Base-by-base conservation (phyloP, 495 filamentous ascomycete species). In the Penicillium salamii region DNA sequence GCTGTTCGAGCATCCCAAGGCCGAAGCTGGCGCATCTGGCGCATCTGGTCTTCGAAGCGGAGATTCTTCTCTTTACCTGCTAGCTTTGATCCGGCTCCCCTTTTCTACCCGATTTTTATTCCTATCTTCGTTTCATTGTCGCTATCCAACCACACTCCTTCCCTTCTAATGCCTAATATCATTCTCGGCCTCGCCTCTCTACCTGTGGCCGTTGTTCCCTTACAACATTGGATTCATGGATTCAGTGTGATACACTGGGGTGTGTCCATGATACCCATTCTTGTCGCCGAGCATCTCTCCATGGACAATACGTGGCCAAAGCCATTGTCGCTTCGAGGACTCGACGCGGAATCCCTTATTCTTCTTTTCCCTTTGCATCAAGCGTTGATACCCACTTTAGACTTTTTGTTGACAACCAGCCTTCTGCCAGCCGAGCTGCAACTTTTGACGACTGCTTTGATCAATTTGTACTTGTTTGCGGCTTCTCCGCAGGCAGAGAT, bases 281-380 rank as follows among this genome's bases (percentile, higher is more conserved):
- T 83, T 36, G 60, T 72, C 7, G 75, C 77, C 7, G 69, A 80
- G 49, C 65, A 78, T 49, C 54, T 74, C 6, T 69, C 53, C 20
- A 53, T 55, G 41, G 67, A 65, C 45, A 28, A 31, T 43, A 54
- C 61, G 8, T 23, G 54, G 4, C 59, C 64, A 11, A 65, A 58
- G 46, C 67, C 72, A 28, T 50, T 75, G 23, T 61, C 65, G 14
- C 61, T 73, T 31, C 68, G 67, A 13, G 71, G 68, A 14, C 59
- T 86, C 24, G 59, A 80, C 39, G 62, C 72, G 21, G 89, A 96
- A 65, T 71, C 70, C 19, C 69, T 91, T 33, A 72, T 79, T 31
- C 69, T 90, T 57, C 72, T 96, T 58, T 93, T 88, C 62, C 89
- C 95, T 48, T 73, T 98, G 46, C 91, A 98, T 64, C 87, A 90